Percentiles rank a stretch among this genome's conserved stretches.
phyloP scores from a whole-genome alignment of 192 early-diverging fungal genomes.

The Powellomyces hirtus region DNA sequence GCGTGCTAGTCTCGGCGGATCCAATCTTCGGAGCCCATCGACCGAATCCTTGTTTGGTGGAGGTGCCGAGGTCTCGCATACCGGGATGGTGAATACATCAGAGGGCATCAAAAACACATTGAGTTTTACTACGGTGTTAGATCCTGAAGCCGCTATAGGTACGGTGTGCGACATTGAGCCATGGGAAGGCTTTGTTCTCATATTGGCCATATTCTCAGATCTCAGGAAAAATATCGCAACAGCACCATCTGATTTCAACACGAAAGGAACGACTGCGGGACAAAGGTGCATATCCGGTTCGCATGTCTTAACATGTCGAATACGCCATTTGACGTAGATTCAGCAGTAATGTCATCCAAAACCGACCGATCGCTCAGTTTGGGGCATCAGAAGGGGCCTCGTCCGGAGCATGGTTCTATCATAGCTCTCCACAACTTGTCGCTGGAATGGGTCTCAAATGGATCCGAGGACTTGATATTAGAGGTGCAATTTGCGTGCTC shows the following conservation, averaged over 20 bases:
- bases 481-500: slow-evolving; percentile 34
- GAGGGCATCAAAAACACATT: not conserved
- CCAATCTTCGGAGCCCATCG: slow-evolving; percentile 1
- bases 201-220: not conserved
- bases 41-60: not conserved
- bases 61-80: not conserved
- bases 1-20: not conserved
- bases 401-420: slow-evolving; percentile 68
- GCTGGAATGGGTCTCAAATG: slow-evolving; percentile 73
- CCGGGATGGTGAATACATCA: not conserved
- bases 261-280: not conserved
- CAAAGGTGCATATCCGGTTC: not conserved
- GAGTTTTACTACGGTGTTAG: not conserved
- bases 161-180: not conserved
- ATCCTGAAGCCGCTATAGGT: slow-evolving; percentile 12
- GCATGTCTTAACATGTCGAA: not conserved
- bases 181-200: not conserved
- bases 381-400: slow-evolving; percentile 64
- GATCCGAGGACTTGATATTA: slow-evolving; percentile 68
- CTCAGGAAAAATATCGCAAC: not conserved
- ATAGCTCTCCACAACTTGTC: slow-evolving; percentile 51
- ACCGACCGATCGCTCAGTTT: slow-evolving; percentile 43
- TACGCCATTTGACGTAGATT: not conserved
- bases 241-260: not conserved
- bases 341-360: slow-evolving; percentile 35